Conservation (phyloP, 257 asterid species). For the Agastache rugosa region DNA sequence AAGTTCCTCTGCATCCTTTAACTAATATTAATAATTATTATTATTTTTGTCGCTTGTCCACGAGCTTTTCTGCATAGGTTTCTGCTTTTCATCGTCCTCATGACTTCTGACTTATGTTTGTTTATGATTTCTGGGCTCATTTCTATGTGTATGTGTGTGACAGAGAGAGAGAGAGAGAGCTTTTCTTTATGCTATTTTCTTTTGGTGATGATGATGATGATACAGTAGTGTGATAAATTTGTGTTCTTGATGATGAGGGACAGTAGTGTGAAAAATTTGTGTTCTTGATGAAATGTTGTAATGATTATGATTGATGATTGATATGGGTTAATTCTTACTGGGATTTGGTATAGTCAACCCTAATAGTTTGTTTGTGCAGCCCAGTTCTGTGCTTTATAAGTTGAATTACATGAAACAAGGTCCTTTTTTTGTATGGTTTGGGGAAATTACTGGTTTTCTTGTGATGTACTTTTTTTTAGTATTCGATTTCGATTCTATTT, state of each 20-base stretch:
- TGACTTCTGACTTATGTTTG: background rate
- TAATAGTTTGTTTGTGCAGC: background rate
- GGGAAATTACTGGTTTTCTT: constrained; percentile 18
- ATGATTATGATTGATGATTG: constrained; percentile 20
- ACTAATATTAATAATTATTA: background rate
- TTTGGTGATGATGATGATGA: background rate
- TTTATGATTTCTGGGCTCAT: background rate
- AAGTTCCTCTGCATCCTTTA: constrained; percentile 31
- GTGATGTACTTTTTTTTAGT: constrained; percentile 1
- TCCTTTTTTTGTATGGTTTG: background rate
- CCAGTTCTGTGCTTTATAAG: background rate
- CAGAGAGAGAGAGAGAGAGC: too few relatives aligned
- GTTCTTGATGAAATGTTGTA: background rate
- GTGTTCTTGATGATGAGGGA: constrained; percentile 8
- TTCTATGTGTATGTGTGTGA: background rate
- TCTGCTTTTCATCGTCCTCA: constrained; percentile 30
- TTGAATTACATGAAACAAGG: constrained; percentile 30
- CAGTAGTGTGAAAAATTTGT: background rate
- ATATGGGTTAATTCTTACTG: constrained; percentile 20
- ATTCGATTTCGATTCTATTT: constrained; percentile 15
- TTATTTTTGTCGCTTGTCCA: background rate
- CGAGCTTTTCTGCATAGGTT: constrained; percentile 24
- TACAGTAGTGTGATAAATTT: background rate
- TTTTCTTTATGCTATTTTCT: background rate
- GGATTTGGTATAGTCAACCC: constrained; percentile 25